Evolutionary conservation across 108 stramenopile genomes (phyloP), one percentile per base, ranked within the genome.

Genomic region (Skeletonema tropicum): DNA sequence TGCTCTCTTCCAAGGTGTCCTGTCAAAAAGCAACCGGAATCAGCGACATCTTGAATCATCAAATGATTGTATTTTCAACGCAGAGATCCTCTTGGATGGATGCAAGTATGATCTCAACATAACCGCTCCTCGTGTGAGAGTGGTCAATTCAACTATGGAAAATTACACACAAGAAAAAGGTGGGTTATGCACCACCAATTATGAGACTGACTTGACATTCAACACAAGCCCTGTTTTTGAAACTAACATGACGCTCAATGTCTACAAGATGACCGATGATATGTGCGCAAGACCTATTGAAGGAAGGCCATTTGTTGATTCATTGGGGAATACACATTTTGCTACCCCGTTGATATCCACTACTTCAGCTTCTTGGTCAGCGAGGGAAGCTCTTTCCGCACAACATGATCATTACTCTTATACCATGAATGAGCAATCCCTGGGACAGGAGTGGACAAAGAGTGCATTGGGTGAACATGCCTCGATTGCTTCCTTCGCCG

Each of bases 391-490:
- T 17, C 58, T 35, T 21, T 19, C 35, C 12, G 29, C 55, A 21
- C 29, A 60, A 21, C 5, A 41, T 25, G 58, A 66, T 32, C 5
- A 41, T 25, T 48, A 66, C 23, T 36, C 41, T 11, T 39, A 41
- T n/a, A n/a, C 3, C 14, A 59, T 42, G 13, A 59, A 75, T 5
- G 59, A 70, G 6, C 9, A 45, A 17, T 46, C 33, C 33, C 29
- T 85, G 45, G 81, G 81, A 10, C 55, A 79, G 11, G 78, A 75
- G 62, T 87, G 86, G 84, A 65, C 65, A 7, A 48, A 39, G 55
- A 73, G 82, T n/a, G 86, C 82, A 1, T 48, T 87, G 15, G 84
- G 82, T 0, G 86, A 87, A 57, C 86, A 87, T 57, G 86, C 86
- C 12, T 87, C 86, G 6, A 58, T 87, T 17, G 79, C 87, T 14